A percentile compares a stretch with the other conserved stretches of the same genome.
Evolutionary conservation across 2,329 filamentous ascomycete genomes (phyloP).

Genomic region (Alternaria arbusti): DNA sequence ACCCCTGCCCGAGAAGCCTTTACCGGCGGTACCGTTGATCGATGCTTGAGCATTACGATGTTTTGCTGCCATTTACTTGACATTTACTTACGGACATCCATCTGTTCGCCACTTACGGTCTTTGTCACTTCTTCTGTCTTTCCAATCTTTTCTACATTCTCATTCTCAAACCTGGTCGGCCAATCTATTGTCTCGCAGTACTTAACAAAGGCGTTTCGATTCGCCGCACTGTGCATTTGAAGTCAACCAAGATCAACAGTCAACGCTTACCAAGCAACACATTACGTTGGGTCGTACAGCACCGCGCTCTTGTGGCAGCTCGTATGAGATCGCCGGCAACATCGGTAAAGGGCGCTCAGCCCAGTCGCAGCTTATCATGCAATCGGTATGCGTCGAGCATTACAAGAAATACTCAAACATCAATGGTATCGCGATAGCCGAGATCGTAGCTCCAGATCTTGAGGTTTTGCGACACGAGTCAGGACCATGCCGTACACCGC

Average conservation of each 20-base stretch:
- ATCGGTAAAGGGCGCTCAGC: not conserved
- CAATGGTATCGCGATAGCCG: not conserved
- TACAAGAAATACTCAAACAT: not conserved
- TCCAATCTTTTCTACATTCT: not conserved
- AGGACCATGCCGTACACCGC: not conserved
- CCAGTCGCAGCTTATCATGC: not conserved
- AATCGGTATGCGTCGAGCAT: not conserved
- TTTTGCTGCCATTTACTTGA: not conserved
- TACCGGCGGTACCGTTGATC: slow-evolving; percentile 44
- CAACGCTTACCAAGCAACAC: not conserved
- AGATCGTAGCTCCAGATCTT: not conserved
- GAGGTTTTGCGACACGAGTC: not conserved
- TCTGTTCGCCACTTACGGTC: not conserved
- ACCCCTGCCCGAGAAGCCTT: slow-evolving; percentile 44
- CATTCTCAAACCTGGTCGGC: not conserved
- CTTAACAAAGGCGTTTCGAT: not conserved
- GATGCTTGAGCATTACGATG: slow-evolving; percentile 23
- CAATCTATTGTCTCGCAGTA: not conserved
- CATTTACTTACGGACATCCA: not conserved
- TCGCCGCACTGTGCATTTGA: not conserved
- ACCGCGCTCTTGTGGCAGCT: not conserved
- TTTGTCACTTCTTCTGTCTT: not conserved
- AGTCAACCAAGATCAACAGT: not conserved
- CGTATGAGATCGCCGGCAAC: not conserved
- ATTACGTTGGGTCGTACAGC: not conserved